phyloP scores from a whole-genome alignment of 2,329 filamentous ascomycete species.

The Hypoxylon rubiginosum region DNA sequence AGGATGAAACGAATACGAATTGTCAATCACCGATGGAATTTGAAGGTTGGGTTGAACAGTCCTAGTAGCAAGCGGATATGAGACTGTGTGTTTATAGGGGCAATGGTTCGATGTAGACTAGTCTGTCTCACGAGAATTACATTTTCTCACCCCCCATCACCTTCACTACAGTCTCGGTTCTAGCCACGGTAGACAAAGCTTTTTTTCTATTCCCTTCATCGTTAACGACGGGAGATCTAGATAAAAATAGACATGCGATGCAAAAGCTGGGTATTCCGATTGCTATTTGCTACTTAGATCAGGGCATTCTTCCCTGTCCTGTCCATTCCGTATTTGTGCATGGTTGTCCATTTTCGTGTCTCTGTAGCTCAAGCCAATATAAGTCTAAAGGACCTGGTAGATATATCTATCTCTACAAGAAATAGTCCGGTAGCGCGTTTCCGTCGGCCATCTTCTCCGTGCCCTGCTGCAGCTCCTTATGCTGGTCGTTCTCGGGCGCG shows the following conservation, averaged over 20 bases:
- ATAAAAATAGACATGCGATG: conserved; percentile 17
- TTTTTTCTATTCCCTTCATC: conserved; percentile 9
- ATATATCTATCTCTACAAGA: conserved; percentile 64
- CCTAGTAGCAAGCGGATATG: conserved; percentile 5
- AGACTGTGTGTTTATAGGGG: conserved; percentile 20
- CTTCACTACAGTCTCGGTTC: conserved; percentile 15
- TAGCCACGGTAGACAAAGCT: conserved; percentile 9
- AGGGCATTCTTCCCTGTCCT: conserved; percentile 26
- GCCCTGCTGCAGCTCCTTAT: conserved; percentile 85
- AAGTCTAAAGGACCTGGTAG: neutral
- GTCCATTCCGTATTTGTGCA: neutral
- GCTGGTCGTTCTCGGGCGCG: conserved; percentile 92
- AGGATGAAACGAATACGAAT: conserved; percentile 11
- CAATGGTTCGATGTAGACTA: conserved; percentile 24
- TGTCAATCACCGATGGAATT: conserved; percentile 3
- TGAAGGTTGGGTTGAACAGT: conserved; percentile 12
- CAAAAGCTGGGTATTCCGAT: conserved; percentile 31
- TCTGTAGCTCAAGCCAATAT: neutral
- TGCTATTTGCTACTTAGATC: conserved; percentile 10
- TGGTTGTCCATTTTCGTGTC: conserved; percentile 1
- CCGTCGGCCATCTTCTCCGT: conserved; percentile 78
- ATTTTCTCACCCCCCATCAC: conserved; percentile 10
- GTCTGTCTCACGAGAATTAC: conserved; percentile 20
- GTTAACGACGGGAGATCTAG: conserved; percentile 13
- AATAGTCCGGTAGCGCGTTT: conserved; percentile 77